Conservation (phyloP, 257 asterid species). For the Echium plantagineum region DNA sequence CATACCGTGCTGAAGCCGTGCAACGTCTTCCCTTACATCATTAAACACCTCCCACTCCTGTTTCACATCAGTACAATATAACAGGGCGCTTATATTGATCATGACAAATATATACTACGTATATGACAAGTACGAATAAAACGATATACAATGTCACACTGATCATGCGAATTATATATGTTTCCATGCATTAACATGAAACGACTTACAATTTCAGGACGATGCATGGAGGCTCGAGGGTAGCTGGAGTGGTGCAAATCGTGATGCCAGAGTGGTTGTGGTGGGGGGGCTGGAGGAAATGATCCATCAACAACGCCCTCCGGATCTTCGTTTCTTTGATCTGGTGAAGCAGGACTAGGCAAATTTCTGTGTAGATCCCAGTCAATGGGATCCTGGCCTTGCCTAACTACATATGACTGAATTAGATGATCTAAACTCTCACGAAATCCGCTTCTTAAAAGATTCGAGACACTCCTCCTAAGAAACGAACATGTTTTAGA, state of each 20-base stretch:
- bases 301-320: slow-evolving; percentile 50
- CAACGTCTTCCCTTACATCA: slow-evolving; percentile 74
- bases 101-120: background rate
- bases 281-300: slow-evolving; percentile 84
- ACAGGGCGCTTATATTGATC: too few species aligned
- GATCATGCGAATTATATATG: background rate
- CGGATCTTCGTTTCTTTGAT: slow-evolving; percentile 54
- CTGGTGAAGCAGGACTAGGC: slow-evolving; percentile 71
- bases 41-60: slow-evolving; percentile 84
- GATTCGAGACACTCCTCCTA: slow-evolving; percentile 97
- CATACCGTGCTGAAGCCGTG: slow-evolving; percentile 90
- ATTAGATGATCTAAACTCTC: slow-evolving; percentile 85
- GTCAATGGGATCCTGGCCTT: slow-evolving; percentile 56
- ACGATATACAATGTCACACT: too few species aligned
- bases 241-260: slow-evolving; percentile 68
- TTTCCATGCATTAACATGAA: background rate
- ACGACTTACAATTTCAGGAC: slow-evolving; percentile 65
- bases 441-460: slow-evolving; percentile 89
- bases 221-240: slow-evolving; percentile 73
- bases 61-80: slow-evolving; percentile 5
- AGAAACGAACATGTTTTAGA: slow-evolving; percentile 9
- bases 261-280: slow-evolving; percentile 89
- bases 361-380: slow-evolving; percentile 75
- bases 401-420: slow-evolving; percentile 76
- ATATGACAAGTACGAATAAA: background rate